Evolutionary conservation across 148 eudicot species (phyloP).

Genomic region (Suaeda aralocaspica): DNA sequence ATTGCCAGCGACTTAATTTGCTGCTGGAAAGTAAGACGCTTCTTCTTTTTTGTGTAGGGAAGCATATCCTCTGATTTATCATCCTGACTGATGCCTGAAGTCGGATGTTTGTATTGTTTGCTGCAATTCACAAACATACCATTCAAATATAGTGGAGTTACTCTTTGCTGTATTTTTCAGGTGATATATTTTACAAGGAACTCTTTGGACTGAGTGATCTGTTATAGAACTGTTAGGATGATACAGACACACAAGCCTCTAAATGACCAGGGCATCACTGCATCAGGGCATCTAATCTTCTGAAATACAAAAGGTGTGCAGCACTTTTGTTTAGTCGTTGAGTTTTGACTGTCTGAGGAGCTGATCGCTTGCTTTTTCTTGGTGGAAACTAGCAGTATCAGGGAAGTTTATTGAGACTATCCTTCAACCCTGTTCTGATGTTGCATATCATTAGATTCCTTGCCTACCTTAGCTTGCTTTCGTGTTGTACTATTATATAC

Average conservation of each 20-base stretch:
- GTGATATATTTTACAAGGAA: background rate
- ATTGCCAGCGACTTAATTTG: conserved; percentile 27
- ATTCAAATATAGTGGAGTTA: no score
- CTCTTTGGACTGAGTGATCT: background rate
- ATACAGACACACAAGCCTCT: background rate
- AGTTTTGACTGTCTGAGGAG: background rate
- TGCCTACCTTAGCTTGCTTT: background rate
- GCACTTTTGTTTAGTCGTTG: background rate
- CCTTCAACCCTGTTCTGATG: background rate
- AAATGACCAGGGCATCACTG: background rate
- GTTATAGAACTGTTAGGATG: background rate
- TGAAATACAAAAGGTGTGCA: background rate
- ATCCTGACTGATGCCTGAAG: background rate
- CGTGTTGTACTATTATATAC: background rate
- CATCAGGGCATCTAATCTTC: background rate
- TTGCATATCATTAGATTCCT: background rate
- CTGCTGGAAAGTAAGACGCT: conserved; percentile 24
- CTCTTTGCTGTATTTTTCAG: no score
- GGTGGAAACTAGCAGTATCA: background rate
- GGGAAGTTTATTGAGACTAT: background rate
- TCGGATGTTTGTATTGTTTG: background rate
- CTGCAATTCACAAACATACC: background rate
- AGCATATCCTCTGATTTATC: no score
- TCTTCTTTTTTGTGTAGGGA: background rate
- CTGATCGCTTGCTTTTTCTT: background rate